Percentiles rank a stretch among this genome's conserved stretches.
Evolutionary conservation across 768 basidiomycete genomes (phyloP).

Genomic region (Candolleomyces eurysporus): DNA sequence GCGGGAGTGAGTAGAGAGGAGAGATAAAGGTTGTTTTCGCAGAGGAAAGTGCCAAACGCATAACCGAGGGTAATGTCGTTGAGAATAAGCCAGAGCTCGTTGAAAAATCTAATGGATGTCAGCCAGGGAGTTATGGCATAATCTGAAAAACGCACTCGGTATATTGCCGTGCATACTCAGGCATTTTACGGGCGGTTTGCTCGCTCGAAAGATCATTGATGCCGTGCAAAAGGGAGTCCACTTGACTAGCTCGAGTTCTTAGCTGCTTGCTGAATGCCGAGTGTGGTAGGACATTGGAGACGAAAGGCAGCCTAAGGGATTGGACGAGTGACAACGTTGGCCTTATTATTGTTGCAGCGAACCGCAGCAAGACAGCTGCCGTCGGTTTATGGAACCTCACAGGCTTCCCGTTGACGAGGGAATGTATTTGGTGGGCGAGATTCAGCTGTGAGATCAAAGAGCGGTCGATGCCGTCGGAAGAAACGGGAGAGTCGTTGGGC

Average conservation of each 20-base stretch:
- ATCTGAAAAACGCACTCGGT: slow-evolving; percentile 49
- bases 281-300: slow-evolving; percentile 1
- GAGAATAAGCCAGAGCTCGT: slow-evolving; percentile 84
- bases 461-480: slow-evolving; percentile 30
- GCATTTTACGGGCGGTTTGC: slow-evolving; percentile 30
- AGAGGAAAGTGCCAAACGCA: slow-evolving; percentile 67
- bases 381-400: slow-evolving; percentile 14
- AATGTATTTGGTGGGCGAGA: slow-evolving; percentile 17
- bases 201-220: slow-evolving; percentile 36
- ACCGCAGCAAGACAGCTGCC: slow-evolving; percentile 22
- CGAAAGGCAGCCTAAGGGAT: slow-evolving; percentile 11
- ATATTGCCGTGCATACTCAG: slow-evolving; percentile 54
- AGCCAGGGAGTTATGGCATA: background rate
- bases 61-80: slow-evolving; percentile 89
- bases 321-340: slow-evolving; percentile 14
- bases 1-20: slow-evolving; percentile 33
- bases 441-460: slow-evolving; percentile 41
- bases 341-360: slow-evolving; percentile 13
- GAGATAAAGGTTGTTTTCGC: slow-evolving; percentile 57
- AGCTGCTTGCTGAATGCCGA: slow-evolving; percentile 53
- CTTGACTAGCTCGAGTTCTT: slow-evolving; percentile 54
- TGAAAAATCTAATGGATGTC: slow-evolving; percentile 67
- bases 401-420: slow-evolving; percentile 12
- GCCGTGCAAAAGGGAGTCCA: slow-evolving; percentile 40
- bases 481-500: slow-evolving; percentile 29